Conservation (phyloP, 305 asterid species). For the Fraxinus platypoda region DNA sequence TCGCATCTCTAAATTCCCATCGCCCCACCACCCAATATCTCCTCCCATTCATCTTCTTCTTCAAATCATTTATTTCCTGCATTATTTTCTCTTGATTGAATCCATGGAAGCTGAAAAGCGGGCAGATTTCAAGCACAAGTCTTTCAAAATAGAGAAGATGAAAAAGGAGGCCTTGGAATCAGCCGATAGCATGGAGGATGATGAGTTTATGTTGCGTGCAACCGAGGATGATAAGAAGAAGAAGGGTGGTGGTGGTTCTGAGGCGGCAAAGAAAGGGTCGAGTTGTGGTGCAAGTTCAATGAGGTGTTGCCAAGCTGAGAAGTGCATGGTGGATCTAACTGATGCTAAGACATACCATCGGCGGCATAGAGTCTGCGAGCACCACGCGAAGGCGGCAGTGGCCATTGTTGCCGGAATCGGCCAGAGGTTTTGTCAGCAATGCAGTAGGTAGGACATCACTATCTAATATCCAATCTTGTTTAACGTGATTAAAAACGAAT, state of each 20-base stretch:
- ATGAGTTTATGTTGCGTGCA: conserved; percentile 18
- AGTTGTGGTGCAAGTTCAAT: conserved; percentile 25
- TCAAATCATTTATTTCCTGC: not conserved
- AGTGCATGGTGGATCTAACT: conserved; percentile 57
- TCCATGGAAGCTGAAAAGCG: conserved; percentile 20
- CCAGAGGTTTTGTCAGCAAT: conserved; percentile 85
- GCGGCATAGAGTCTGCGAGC: conserved; percentile 81
- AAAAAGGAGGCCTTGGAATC: conserved; percentile 23
- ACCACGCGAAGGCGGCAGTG: conserved; percentile 68
- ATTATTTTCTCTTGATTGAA: not conserved
- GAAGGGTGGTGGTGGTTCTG: conserved; percentile 19
- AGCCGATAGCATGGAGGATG: conserved; percentile 29
- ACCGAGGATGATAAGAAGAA: conserved; percentile 43
- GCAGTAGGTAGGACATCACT: conserved; percentile 57
- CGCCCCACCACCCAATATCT: conserved; percentile 40
- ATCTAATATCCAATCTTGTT: not conserved
- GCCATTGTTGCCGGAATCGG: conserved; percentile 65
- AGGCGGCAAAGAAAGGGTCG: conserved; percentile 29
- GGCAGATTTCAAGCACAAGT: not conserved
- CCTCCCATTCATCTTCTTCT: not conserved
- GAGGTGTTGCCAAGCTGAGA: conserved; percentile 76
- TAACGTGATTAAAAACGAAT: too few relatives aligned
- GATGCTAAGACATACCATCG: conserved; percentile 72
- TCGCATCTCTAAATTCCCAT: conserved; percentile 42
- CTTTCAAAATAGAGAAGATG: conserved; percentile 23